Evolutionary conservation across 2,329 filamentous ascomycete genomes (phyloP), one percentile per base, ranked within the genome.

Genomic region (Nothopassalora personata): DNA sequence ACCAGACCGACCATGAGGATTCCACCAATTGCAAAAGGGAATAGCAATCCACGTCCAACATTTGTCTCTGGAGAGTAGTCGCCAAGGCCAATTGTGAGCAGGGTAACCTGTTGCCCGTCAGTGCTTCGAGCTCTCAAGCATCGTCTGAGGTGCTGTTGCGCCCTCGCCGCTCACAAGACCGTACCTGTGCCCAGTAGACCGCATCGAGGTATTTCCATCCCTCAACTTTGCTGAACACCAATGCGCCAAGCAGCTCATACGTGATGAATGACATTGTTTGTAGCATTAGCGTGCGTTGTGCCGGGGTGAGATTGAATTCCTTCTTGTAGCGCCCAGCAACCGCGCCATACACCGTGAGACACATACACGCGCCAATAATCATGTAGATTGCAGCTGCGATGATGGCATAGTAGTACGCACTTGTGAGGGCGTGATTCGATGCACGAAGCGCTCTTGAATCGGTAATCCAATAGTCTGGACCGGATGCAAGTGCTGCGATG

Each of bases 391-490:
- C 76, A 2, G 83, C 81, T 4, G 83, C 83, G 57, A 83, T 82
- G 54, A 83, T 79, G 1, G 76, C 83, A 63, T 85, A 86, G 67
- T 85, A 86, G 68, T 80, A 85, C 6, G 81, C 81, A 64, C 83
- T 80, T 0, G 80, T 80, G 27, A 85, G 70, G 1, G 80, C 76
- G 63, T 80, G 78, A 10, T 59, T 60, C 4, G 56, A 58, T 3
- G 56, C 51, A 7, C 67, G 67, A 10, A 62, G 56, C n/a, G 74
- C 70, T 45, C 71, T 58, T 13, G 72, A 72, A 11, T 64, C 61
- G 19, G 73, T 71, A 9, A 80, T 70, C 15, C 73, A 75, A 57
- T 81, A 79, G 10, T 75, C 63, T 2, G 72, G 70, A 7, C 77
- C 75, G 0, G 76, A 77, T 10, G 80, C 77, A 47, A 74, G 52